Evolutionary conservation across 257 asterid genomes (phyloP), one percentile per base, ranked within the genome.

Genomic region (Petunia secreta): DNA sequence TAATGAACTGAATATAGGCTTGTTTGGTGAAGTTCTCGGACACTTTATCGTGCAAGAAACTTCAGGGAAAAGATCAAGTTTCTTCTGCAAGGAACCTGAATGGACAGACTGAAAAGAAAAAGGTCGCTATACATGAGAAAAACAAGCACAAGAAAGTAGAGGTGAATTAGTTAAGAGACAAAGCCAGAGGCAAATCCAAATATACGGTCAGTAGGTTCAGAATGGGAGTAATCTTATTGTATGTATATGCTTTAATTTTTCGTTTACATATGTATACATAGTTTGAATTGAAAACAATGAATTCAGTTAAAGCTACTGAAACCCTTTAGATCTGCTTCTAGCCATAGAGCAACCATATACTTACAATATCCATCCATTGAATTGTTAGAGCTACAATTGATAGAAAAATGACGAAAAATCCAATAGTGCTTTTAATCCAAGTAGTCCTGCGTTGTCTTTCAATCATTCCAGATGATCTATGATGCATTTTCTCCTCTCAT

Each of bases 351-450:
- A 25, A 34, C 15, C 3, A 63, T 6, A 11, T 73, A 80, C 92
- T 84, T 90, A 93, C 98, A 8, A 85, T 6, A 69, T 91, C 86
- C 68, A 86, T 86, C 94, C 93, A 90, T 83, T 75, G 87, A 69
- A 86, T 83, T 44, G 90, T 73, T 3, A 88, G 69, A 52, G 81
- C 90, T 14, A 86, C 14, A 80, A 85, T 57, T 81, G 86, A 37
- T 60, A 91, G 55, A 80, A 88, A 53, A 43, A 75, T 77, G 41
- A 92, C 85, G 67, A 82, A 85, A 43, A 88, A 80, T 59, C 85
- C 80, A 50, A 84, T 81, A 55, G 87, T 85, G 14, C 88, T 86
- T 74, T 75, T 88, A 75, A 85, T 68, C 80, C 81, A 73, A 36
- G 36, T 80, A 54, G 63, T 84, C 25, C 81, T 77, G n/a, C 85